phyloP scores from a whole-genome alignment of 495 filamentous ascomycete species.

The Coniosporium apollinis region DNA sequence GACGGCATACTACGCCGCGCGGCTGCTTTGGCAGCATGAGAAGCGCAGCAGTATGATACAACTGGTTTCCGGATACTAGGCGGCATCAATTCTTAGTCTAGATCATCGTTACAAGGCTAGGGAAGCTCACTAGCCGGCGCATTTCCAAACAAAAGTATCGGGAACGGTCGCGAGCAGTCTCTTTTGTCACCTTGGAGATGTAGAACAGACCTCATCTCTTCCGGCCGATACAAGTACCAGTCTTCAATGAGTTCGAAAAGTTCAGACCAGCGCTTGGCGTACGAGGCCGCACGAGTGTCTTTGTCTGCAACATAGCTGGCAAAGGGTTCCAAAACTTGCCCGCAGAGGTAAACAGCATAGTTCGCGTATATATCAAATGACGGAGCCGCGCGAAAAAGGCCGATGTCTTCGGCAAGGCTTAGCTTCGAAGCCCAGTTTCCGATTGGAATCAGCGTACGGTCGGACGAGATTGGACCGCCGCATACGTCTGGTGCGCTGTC shows the following conservation, averaged over 20 bases:
- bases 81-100: too few relatives aligned
- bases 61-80: conserved; percentile 10
- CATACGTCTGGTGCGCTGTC: conserved; percentile 2
- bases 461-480: conserved; percentile 7
- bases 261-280: conserved; percentile 2
- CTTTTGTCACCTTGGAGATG: neutral
- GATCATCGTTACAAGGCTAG: too few relatives aligned
- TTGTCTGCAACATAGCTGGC: neutral
- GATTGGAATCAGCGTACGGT: conserved; percentile 10
- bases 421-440: conserved; percentile 6
- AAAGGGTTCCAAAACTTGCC: conserved; percentile 7
- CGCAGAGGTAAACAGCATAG: conserved; percentile 5
- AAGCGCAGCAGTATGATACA: conserved; percentile 10
- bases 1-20: neutral
- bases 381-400: conserved; percentile 3
- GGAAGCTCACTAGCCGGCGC: conserved; percentile 3
- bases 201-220: conserved; percentile 8
- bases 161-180: conserved; percentile 6
- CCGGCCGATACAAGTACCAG: conserved; percentile 9
- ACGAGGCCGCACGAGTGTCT: conserved; percentile 2
- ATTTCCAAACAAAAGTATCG: conserved; percentile 7
- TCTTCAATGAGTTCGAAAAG: conserved; percentile 9
- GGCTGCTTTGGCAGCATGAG: conserved; percentile 11
- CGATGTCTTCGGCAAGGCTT: neutral
- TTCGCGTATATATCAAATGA: conserved; percentile 10